Percentiles rank a stretch among this genome's conserved stretches.
Evolutionary conservation across 1,139 yeast species (phyloP).

Genomic region (Scheffersomyces parashehatae): DNA sequence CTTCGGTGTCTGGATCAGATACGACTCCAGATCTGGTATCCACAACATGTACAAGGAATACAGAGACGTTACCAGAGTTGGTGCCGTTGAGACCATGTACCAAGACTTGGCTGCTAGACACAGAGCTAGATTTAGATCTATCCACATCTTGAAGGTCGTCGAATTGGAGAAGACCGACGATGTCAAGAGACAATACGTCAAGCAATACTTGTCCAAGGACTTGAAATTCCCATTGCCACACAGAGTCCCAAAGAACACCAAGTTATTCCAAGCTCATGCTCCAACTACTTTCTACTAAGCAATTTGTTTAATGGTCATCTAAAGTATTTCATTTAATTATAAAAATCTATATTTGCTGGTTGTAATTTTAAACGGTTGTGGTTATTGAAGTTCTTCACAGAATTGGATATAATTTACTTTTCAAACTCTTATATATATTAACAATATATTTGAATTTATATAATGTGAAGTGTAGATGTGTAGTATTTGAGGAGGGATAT

Average conservation of each 20-base stretch:
- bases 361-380: constrained; percentile 1
- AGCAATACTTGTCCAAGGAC: constrained; percentile 94
- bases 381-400: constrained; percentile 1
- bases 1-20: constrained; percentile 99
- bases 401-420: not conserved
- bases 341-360: constrained; percentile 1
- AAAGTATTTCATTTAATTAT: constrained; percentile 1
- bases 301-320: constrained; percentile 1
- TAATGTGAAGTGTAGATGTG: not conserved
- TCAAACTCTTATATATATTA: not conserved
- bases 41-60: constrained; percentile 99
- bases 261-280: constrained; percentile 87
- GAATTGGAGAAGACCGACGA: constrained; percentile 97
- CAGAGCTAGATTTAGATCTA: constrained; percentile 99
- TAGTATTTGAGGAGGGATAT: no score
- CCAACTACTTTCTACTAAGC: constrained; percentile 94
- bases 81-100: constrained; percentile 98
- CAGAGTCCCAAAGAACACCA: constrained; percentile 92
- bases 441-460: constrained; percentile 1
- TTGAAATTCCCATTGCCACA: constrained; percentile 99
- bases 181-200: constrained; percentile 99
- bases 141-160: constrained; percentile 98
- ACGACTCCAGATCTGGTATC: constrained; percentile 99
- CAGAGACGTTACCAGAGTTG: constrained; percentile 99
- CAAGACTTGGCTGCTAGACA: constrained; percentile 99